Conservation (phyloP, 768 basidiomycete species). For the Sporobolomyces pararoseus region DNA sequence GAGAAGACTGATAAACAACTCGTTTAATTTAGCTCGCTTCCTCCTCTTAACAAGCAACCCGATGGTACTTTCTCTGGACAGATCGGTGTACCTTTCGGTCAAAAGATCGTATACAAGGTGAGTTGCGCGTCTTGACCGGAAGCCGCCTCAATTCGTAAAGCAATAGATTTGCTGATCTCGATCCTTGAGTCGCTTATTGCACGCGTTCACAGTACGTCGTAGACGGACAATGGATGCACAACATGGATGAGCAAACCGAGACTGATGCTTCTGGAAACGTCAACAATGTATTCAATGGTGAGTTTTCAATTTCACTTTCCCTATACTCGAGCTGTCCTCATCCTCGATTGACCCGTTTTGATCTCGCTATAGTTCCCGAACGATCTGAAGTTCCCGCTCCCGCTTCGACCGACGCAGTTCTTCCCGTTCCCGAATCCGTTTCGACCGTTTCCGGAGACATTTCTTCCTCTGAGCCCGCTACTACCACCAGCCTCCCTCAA, state of each 20-base stretch:
- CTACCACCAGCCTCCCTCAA: neutral
- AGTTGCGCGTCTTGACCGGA: neutral
- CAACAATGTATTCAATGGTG: constrained; percentile 59
- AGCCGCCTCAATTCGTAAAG: neutral
- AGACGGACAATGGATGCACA: constrained; percentile 64
- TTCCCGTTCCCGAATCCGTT: constrained; percentile 31
- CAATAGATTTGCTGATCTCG: neutral
- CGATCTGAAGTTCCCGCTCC: neutral
- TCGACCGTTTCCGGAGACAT: constrained; percentile 23
- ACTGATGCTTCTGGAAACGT: constrained; percentile 62
- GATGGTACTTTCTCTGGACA: constrained; percentile 59
- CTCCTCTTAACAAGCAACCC: constrained; percentile 54
- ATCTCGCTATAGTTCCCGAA: constrained; percentile 11
- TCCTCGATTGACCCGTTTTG: neutral
- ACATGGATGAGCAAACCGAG: constrained; percentile 60
- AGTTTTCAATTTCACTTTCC: neutral
- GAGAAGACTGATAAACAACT: neutral
- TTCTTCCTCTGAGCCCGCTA: constrained; percentile 7
- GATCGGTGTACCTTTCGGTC: constrained; percentile 60
- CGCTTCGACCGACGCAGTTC: constrained; percentile 3
- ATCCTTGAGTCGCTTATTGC: neutral
- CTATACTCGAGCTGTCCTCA: neutral
- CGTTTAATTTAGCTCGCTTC: constrained; percentile 51
- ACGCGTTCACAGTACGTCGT: constrained; percentile 58
- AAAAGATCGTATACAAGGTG: constrained; percentile 64